A percentile compares a stretch with the other conserved stretches of the same genome.
These are phyloP conservation scores for Penicillium nucicola DNA, from an alignment of 495 filamentous ascomycete genomes.

Conservation along the genomic window DNA sequence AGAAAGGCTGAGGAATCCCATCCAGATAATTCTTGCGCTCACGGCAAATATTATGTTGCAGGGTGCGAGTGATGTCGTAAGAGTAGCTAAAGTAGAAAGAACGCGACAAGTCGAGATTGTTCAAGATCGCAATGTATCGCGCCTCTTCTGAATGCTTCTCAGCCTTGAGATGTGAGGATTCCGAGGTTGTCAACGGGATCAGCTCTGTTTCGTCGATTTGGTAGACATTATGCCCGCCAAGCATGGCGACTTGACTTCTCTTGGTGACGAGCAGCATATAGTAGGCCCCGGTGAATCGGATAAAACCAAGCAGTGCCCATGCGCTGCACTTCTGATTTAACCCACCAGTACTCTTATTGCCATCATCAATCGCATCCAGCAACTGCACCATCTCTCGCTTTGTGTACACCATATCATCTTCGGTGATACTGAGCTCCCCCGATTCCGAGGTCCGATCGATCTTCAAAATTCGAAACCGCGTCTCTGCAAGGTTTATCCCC, in stretches of 20 bases:
- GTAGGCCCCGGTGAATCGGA: conserved; percentile 92
- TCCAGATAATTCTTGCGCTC: conserved; percentile 67
- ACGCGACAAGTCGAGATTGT: conserved; percentile 81
- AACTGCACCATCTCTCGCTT: conserved; percentile 91
- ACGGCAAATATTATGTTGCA: conserved; percentile 88
- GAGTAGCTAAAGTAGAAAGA: conserved; percentile 99
- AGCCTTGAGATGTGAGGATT: conserved; percentile 61
- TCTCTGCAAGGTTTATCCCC: conserved; percentile 84
- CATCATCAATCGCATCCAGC: conserved; percentile 91
- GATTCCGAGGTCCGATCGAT: conserved; percentile 86
- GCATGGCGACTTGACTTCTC: conserved; percentile 89
- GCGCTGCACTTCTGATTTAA: conserved; percentile 85
- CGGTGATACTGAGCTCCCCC: conserved; percentile 75
- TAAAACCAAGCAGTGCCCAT: conserved; percentile 93
- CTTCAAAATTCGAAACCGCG: conserved; percentile 85
- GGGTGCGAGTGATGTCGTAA: conserved; percentile 88
- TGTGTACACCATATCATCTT: conserved; percentile 92
- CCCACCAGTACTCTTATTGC: conserved; percentile 88
- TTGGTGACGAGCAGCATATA: conserved; percentile 98
- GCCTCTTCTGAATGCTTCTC: conserved; percentile 88
- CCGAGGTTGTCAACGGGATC: conserved; percentile 71
- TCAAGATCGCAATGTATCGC: conserved; percentile 82
- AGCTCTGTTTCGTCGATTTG: conserved; percentile 95
- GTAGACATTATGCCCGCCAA: conserved; percentile 94
- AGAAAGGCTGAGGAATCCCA: conserved; percentile 54